These are phyloP conservation scores for Spiraea crenata DNA, from an alignment of 331 rosid species.

Conservation along the genomic window DNA sequence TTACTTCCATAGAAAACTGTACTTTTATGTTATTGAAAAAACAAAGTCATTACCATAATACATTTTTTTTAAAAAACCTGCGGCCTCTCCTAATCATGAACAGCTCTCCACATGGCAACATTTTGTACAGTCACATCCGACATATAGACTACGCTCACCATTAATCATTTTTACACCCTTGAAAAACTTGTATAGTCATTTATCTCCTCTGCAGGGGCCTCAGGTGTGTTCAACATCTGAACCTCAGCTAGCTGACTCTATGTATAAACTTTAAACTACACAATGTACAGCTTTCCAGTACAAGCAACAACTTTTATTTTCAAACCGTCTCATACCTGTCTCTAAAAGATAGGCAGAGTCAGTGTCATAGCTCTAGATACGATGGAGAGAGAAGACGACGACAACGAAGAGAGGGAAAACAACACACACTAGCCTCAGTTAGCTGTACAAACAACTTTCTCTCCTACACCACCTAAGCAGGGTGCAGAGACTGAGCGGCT, in stretches of 20 bases:
- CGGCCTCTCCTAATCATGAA: slow-evolving; percentile 66
- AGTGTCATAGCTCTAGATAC: slow-evolving; percentile 36
- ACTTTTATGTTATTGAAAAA: slow-evolving; percentile 5
- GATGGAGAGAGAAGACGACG: slow-evolving; percentile 22
- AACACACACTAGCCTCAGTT: slow-evolving; percentile 84
- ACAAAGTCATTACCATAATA: slow-evolving; percentile 57
- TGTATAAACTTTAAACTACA: slow-evolving; percentile 81
- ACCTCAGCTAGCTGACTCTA: slow-evolving; percentile 55
- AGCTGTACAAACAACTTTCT: slow-evolving; percentile 81
- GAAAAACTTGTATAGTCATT: slow-evolving; percentile 54
- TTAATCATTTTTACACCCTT: slow-evolving; percentile 68
- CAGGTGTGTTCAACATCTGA: slow-evolving; percentile 58
- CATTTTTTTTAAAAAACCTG: slow-evolving; percentile 45
- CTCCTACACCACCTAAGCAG: slow-evolving; percentile 60
- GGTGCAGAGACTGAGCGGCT: slow-evolving; percentile 87
- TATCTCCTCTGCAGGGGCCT: slow-evolving; percentile 54
- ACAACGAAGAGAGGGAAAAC: slow-evolving; percentile 45
- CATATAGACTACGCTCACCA: slow-evolving; percentile 60
- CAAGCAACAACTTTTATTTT: slow-evolving; percentile 65
- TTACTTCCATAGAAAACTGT: slow-evolving; percentile 33
- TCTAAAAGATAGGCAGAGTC: slow-evolving; percentile 36
- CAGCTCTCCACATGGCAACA: slow-evolving; percentile 80
- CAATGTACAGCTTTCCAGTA: slow-evolving; percentile 82
- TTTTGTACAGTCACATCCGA: slow-evolving; percentile 86
- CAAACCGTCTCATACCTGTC: slow-evolving; percentile 45